Percentiles rank a stretch among this genome's conserved stretches.
These are phyloP conservation scores for Dissoconium aciculare DNA, from an alignment of 2,329 filamentous ascomycete genomes.

Conservation along the genomic window DNA sequence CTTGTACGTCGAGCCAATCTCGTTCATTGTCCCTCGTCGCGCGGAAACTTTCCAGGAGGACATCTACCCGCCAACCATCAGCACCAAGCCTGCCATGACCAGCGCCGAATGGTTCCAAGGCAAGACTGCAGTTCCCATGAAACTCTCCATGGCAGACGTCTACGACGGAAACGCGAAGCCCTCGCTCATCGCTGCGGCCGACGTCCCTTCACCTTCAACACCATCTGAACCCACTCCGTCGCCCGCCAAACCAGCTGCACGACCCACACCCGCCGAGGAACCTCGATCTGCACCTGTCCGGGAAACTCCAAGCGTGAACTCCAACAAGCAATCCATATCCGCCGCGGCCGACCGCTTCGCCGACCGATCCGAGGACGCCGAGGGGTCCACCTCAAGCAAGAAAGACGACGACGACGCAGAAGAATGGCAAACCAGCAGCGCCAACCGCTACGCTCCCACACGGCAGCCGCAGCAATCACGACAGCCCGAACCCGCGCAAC, in stretches of 20 bases:
- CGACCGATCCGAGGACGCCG: conserved; percentile 49
- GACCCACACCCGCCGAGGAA: conserved; percentile 36
- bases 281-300: conserved; percentile 21
- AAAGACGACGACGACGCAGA: conserved; percentile 45
- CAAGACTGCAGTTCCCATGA: conserved; percentile 63
- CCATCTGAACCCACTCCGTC: conserved; percentile 31
- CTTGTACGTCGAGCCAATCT: conserved; percentile 84
- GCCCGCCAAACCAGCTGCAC: conserved; percentile 33
- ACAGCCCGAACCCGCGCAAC: conserved; percentile 8
- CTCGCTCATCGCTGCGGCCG: conserved; percentile 58
- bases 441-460: conserved; percentile 2
- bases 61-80: conserved; percentile 78
- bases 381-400: no score
- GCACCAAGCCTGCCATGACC: conserved; percentile 65
- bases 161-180: conserved; percentile 68
- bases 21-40: conserved; percentile 87
- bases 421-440: conserved; percentile 27
- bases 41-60: conserved; percentile 94
- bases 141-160: conserved; percentile 84
- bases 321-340: conserved; percentile 77
- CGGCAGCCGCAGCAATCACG: conserved; percentile 8
- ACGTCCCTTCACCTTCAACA: conserved; percentile 35
- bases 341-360: conserved; percentile 75
- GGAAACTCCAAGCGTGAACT: conserved; percentile 53
- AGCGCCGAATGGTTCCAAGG: conserved; percentile 74